phyloP scores from a whole-genome alignment of 2,329 filamentous ascomycete species.

The Pseudocercospora eumusae region DNA sequence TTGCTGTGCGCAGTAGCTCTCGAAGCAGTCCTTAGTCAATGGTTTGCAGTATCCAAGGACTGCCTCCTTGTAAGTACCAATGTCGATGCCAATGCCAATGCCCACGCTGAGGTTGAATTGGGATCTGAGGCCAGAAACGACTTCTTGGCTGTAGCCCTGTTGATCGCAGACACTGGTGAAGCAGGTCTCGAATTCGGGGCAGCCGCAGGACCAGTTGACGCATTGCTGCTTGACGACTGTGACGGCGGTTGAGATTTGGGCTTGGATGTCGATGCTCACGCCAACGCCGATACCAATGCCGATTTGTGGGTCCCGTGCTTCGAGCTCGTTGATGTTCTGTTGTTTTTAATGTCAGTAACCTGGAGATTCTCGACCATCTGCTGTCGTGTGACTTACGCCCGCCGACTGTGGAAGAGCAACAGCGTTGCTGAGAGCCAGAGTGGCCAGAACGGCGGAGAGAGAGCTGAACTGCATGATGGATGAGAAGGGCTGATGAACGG shows the following conservation, averaged over 20 bases:
- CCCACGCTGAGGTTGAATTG: not conserved
- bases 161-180: not conserved
- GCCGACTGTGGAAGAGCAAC: slow-evolving; percentile 1
- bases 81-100: not conserved
- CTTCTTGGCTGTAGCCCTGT: not conserved
- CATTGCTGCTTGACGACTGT: not conserved
- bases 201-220: not conserved
- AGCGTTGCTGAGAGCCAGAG: not conserved
- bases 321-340: not conserved
- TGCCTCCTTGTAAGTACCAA: not conserved
- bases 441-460: not conserved
- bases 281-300: not conserved
- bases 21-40: not conserved
- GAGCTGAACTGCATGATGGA: slow-evolving; percentile 1
- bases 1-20: not conserved
- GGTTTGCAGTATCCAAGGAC: not conserved
- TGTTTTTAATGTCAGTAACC: not conserved
- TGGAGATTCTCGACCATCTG: not conserved
- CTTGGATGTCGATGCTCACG: not conserved
- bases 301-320: slow-evolving; percentile 6
- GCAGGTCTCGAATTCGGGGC: not conserved
- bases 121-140: not conserved
- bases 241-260: not conserved
- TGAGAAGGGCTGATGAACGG: not conserved
- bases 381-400: not conserved